phyloP scores from a whole-genome alignment of 2,329 filamentous ascomycete species.

The Hymenoscyphus occultus region DNA sequence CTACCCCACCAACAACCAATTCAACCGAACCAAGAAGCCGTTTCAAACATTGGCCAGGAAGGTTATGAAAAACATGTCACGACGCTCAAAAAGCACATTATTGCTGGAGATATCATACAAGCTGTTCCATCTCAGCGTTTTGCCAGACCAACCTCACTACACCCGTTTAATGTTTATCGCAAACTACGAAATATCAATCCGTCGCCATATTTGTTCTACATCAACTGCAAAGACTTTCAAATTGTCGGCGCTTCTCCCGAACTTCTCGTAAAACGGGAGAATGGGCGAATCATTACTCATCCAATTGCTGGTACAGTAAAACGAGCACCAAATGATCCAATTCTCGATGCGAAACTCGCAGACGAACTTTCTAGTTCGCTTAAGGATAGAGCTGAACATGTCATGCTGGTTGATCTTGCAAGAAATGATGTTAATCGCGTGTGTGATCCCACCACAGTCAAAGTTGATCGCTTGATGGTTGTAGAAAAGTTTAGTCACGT shows the following conservation, averaged over 20 bases:
- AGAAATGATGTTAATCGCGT: conserved; percentile 96
- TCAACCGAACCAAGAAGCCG: conserved; percentile 71
- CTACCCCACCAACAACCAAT: conserved; percentile 76
- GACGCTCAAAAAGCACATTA: conserved; percentile 84
- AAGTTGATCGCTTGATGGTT: conserved; percentile 91
- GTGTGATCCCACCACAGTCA: conserved; percentile 83
- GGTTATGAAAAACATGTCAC: conserved; percentile 93
- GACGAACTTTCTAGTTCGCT: conserved; percentile 73
- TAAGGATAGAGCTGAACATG: conserved; percentile 92
- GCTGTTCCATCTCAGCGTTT: conserved; percentile 94
- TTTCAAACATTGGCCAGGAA: conserved; percentile 82
- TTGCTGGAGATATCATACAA: conserved; percentile 92
- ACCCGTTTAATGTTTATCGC: conserved; percentile 97
- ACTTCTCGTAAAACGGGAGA: conserved; percentile 86
- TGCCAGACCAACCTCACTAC: conserved; percentile 80
- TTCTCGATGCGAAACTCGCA: conserved; percentile 79
- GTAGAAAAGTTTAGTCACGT: conserved; percentile 95
- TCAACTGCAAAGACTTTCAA: conserved; percentile 88
- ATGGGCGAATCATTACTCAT: conserved; percentile 86
- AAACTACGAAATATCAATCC: conserved; percentile 97
- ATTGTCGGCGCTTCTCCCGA: conserved; percentile 95
- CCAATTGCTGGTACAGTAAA: conserved; percentile 96
- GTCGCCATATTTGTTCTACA: conserved; percentile 94
- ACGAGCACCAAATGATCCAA: conserved; percentile 73
- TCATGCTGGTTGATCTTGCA: conserved; percentile 96